Conservation (phyloP, 2,329 filamentous ascomycete genomes). For the Dendrostoma leiphaemia region DNA sequence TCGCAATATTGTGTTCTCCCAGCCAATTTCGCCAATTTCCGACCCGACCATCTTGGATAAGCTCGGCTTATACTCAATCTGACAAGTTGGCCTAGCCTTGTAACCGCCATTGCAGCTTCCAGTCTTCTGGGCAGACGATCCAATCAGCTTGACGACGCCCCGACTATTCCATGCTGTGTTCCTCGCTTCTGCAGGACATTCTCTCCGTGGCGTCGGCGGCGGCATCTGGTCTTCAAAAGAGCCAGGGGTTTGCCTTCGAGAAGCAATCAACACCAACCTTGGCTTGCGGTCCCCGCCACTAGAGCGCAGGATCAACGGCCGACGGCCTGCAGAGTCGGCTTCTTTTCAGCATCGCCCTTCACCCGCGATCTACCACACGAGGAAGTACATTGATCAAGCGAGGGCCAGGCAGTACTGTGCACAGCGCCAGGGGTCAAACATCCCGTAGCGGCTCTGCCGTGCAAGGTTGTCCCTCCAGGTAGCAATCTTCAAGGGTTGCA, state of each 20-base stretch:
- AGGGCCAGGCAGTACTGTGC: background rate
- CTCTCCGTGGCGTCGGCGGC: background rate
- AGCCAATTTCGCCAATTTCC: constrained; percentile 19
- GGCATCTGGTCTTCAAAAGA: background rate
- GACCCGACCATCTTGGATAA: constrained; percentile 3
- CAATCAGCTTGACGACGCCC: constrained; percentile 9
- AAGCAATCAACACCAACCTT: constrained; percentile 8
- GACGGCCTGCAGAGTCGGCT: constrained; percentile 6
- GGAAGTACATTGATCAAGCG: background rate
- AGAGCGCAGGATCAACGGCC: constrained; percentile 10
- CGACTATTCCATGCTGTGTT: constrained; percentile 14
- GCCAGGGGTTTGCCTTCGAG: constrained; percentile 9
- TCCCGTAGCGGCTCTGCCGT: constrained; percentile 3
- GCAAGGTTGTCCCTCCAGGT: background rate
- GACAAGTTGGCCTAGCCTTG: background rate
- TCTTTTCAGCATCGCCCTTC: background rate
- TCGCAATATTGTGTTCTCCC: constrained; percentile 10
- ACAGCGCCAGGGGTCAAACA: background rate
- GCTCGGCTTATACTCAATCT: constrained; percentile 8
- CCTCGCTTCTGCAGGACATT: constrained; percentile 15
- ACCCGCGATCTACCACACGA: background rate
- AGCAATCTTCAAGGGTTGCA: constrained; percentile 13
- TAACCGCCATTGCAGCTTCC: constrained; percentile 1
- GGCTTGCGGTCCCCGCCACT: constrained; percentile 4
- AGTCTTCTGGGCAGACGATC: background rate